Conservation (phyloP, 2,329 filamentous ascomycete genomes). For the Drechslerella coelobrocha region DNA sequence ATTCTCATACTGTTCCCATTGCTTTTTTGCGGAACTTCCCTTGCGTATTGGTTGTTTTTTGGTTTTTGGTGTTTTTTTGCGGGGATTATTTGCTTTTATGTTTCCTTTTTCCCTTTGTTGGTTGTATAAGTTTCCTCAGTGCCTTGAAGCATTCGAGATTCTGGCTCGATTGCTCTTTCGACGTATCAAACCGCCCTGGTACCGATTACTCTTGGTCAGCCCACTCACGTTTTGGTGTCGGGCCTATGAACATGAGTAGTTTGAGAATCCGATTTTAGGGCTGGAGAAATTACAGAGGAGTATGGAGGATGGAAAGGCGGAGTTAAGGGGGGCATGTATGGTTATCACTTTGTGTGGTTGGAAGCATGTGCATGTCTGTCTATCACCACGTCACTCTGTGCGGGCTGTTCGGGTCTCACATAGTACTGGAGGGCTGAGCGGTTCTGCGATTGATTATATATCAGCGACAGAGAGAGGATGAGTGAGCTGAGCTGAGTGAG, state of each 20-base stretch:
- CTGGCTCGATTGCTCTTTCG: not conserved
- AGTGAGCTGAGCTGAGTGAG: not conserved
- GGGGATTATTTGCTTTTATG: not conserved
- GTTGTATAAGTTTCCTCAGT: constrained; percentile 7
- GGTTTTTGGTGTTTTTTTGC: constrained; percentile 8
- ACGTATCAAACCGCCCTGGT: not conserved
- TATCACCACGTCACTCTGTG: not conserved
- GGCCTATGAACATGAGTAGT: too few species aligned
- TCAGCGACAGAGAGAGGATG: not conserved
- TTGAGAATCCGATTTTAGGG: too few species aligned
- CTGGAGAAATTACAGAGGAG: too few species aligned
- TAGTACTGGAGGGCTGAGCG: not conserved
- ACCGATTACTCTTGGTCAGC: too few species aligned
- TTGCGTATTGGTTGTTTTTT: constrained; percentile 11
- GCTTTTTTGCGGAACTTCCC: constrained; percentile 2
- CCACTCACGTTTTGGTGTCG: too few species aligned
- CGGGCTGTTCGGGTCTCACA: not conserved
- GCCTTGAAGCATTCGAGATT: not conserved
- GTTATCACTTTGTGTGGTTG: too few species aligned
- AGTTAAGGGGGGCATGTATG: too few species aligned
- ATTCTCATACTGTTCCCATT: constrained; percentile 3
- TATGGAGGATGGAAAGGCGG: too few species aligned
- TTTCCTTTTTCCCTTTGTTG: constrained; percentile 11
- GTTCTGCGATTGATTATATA: too few species aligned
- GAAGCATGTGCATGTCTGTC: not conserved